Percentiles rank a stretch among this genome's conserved stretches.
phyloP scores from a whole-genome alignment of 805 yeast genomes.

The Yarrowia hollandica region DNA sequence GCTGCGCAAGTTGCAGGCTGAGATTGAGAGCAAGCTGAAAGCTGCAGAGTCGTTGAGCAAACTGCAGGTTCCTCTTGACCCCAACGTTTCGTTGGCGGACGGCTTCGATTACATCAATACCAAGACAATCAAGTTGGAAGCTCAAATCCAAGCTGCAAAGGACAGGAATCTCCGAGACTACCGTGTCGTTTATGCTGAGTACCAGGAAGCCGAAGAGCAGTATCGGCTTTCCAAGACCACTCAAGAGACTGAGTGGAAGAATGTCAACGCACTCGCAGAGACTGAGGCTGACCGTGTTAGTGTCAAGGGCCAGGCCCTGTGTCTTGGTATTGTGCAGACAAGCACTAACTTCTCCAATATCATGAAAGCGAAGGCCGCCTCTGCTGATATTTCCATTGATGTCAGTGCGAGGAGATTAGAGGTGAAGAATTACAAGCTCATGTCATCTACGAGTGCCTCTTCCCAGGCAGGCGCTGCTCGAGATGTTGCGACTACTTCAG shows the following conservation, averaged over 20 bases:
- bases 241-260: not conserved
- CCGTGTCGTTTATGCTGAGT: not conserved
- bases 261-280: not conserved
- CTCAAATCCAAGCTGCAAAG: not conserved
- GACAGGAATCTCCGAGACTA: not conserved
- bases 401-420: slow-evolving; percentile 41
- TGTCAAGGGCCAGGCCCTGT: not conserved
- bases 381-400: slow-evolving; percentile 45
- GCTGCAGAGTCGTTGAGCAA: not conserved
- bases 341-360: not conserved
- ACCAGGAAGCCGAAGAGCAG: not conserved
- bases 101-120: not conserved
- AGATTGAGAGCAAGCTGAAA: not conserved
- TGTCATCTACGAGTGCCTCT: not conserved
- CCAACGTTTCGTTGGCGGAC: not conserved
- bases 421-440: slow-evolving; percentile 33
- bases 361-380: slow-evolving; percentile 1
- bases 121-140: not conserved
- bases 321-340: not conserved
- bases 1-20: not conserved
- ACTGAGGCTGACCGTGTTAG: not conserved
- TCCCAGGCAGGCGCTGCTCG: slow-evolving; percentile 42
- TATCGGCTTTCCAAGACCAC: not conserved
- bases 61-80: not conserved
- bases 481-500: slow-evolving; percentile 81